phyloP scores from a whole-genome alignment of 73 alveolate species.

The Paramecium pentaurelia region DNA sequence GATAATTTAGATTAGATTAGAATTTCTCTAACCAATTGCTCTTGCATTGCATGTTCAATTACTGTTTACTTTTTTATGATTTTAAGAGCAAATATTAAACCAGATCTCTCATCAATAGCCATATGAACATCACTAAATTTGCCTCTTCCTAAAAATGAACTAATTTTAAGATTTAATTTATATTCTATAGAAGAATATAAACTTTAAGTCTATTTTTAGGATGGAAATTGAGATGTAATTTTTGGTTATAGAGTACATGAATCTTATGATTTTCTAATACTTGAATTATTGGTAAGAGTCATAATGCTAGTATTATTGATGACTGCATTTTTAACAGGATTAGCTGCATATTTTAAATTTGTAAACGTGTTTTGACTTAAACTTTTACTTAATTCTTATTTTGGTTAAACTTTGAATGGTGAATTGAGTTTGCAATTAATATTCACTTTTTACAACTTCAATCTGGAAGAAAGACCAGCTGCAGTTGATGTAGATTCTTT shows the following conservation, averaged over 20 bases:
- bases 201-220: not conserved
- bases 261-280: not conserved
- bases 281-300: not conserved
- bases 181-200: not conserved
- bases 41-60: constrained; percentile 3
- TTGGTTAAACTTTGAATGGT: constrained; percentile 5
- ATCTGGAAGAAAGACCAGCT: not conserved
- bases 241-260: not conserved
- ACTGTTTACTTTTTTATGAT: constrained; percentile 21
- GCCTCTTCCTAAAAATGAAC: constrained; percentile 34
- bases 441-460: not conserved
- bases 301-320: not conserved
- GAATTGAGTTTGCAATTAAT: not conserved
- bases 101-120: constrained; percentile 32
- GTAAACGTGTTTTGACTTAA: not conserved
- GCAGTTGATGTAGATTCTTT: constrained; percentile 42
- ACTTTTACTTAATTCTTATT: not conserved
- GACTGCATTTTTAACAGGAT: not conserved
- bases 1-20: not conserved
- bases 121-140: constrained; percentile 41
- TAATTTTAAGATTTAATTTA: not conserved
- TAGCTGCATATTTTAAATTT: not conserved
- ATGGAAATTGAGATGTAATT: not conserved
- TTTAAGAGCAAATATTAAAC: constrained; percentile 15
- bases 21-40: constrained; percentile 15